phyloP scores from a whole-genome alignment of 202 grass and related monocot genomes.

The Carex arenaria region DNA sequence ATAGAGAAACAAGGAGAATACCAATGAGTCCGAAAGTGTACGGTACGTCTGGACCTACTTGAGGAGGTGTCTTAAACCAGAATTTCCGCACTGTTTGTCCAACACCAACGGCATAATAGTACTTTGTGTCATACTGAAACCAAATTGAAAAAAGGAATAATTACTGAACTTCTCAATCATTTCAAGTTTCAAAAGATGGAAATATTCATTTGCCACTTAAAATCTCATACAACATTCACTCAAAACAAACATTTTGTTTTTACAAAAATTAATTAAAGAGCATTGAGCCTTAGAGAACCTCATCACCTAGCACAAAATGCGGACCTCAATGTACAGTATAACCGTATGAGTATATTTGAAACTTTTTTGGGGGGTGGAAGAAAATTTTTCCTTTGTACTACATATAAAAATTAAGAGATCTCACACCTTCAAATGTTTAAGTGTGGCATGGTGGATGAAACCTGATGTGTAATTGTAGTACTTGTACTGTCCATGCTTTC shows the following conservation, averaged over 20 bases:
- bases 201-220: background rate
- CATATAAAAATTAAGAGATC: background rate
- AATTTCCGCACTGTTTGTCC: conserved; percentile 51
- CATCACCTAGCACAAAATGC: too few relatives aligned
- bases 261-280: too few relatives aligned
- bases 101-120: conserved; percentile 71
- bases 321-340: background rate
- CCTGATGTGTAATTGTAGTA: conserved; percentile 91
- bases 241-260: background rate
- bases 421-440: conserved; percentile 60
- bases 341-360: background rate
- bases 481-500: conserved; percentile 57
- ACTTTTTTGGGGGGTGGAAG: background rate
- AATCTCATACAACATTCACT: background rate
- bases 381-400: background rate
- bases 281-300: background rate
- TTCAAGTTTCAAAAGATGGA: background rate
- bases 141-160: background rate
- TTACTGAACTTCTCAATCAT: background rate
- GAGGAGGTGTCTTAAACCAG: conserved; percentile 73
- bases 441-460: conserved; percentile 81
- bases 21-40: conserved; percentile 26
- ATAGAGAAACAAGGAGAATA: background rate
- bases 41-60: conserved; percentile 65
- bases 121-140: conserved; percentile 73